Percentiles rank a stretch among this genome's conserved stretches.
Conservation (phyloP, 441 rosid genomes). For the Bocquillonia castaneifolia region DNA sequence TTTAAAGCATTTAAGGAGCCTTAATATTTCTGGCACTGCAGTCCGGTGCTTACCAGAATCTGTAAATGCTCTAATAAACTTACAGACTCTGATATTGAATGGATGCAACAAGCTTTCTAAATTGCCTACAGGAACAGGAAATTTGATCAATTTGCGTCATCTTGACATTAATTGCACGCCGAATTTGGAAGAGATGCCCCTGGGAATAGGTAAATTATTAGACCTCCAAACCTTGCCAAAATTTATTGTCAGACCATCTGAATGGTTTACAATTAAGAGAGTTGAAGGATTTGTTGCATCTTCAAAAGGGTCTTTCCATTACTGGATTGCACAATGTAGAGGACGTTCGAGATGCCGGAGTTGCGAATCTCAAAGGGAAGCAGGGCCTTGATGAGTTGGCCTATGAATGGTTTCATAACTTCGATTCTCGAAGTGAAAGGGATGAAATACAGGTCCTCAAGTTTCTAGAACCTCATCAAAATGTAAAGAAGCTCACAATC, state of each 20-base stretch:
- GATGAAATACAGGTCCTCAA: constrained; percentile 20
- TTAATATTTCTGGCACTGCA: constrained; percentile 27
- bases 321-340: constrained; percentile 30
- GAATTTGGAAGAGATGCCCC: constrained; percentile 33
- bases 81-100: constrained; percentile 24
- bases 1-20: constrained; percentile 27
- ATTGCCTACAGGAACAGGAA: constrained; percentile 28
- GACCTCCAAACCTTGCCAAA: constrained; percentile 27
- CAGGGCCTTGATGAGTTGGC: constrained; percentile 21
- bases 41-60: constrained; percentile 28
- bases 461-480: neutral
- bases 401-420: constrained; percentile 30
- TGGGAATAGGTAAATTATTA: constrained; percentile 25
- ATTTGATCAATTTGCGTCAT: constrained; percentile 26
- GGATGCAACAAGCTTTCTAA: constrained; percentile 17
- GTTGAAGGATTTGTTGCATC: constrained; percentile 24
- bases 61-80: constrained; percentile 19
- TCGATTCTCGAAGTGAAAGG: constrained; percentile 1
- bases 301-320: constrained; percentile 25
- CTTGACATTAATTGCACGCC: constrained; percentile 30
- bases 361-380: constrained; percentile 32
- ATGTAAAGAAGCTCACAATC: constrained; percentile 4
- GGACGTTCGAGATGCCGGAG: constrained; percentile 23
- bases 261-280: constrained; percentile 27
- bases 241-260: constrained; percentile 24